Conservation (phyloP, 192 early-diverging fungal genomes). For the Backusella circina region DNA sequence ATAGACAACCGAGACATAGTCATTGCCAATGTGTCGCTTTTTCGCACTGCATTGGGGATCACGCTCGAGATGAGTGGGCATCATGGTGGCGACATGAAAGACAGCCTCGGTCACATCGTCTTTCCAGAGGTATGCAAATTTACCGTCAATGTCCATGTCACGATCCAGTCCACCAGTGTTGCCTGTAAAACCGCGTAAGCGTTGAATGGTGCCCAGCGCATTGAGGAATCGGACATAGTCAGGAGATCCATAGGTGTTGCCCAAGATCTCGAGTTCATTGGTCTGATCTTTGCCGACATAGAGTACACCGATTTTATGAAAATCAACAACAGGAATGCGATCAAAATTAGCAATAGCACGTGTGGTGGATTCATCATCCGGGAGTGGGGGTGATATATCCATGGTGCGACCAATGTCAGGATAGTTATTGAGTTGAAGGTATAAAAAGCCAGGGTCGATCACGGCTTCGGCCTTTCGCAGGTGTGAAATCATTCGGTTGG, state of each 20-base stretch:
- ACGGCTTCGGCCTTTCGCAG: slow-evolving; percentile 39
- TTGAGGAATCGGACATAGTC: slow-evolving; percentile 86
- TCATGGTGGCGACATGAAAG: slow-evolving; percentile 93
- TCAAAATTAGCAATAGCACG: slow-evolving; percentile 84
- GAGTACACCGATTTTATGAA: slow-evolving; percentile 94
- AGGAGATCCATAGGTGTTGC: slow-evolving; percentile 83
- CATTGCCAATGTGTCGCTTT: slow-evolving; percentile 97
- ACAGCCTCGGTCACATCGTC: slow-evolving; percentile 85
- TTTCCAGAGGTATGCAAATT: slow-evolving; percentile 76
- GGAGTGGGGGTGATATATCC: slow-evolving; percentile 42
- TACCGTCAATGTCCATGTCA: slow-evolving; percentile 78
- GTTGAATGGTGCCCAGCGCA: slow-evolving; percentile 71
- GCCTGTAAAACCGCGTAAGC: slow-evolving; percentile 52
- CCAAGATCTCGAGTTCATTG: slow-evolving; percentile 81
- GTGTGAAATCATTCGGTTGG: background rate
- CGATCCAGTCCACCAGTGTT: slow-evolving; percentile 88
- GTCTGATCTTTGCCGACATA: slow-evolving; percentile 87
- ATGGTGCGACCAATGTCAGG: slow-evolving; percentile 59
- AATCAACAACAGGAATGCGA: slow-evolving; percentile 82
- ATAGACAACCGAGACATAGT: slow-evolving; percentile 92
- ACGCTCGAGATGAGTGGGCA: slow-evolving; percentile 75
- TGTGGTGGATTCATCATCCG: slow-evolving; percentile 71
- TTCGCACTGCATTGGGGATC: slow-evolving; percentile 82
- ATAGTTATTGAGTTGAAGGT: slow-evolving; percentile 69
- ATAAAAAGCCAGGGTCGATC: slow-evolving; percentile 57